Evolutionary conservation across 1,284 basidiomycete species (phyloP).

Genomic region (Trametes sp.): DNA sequence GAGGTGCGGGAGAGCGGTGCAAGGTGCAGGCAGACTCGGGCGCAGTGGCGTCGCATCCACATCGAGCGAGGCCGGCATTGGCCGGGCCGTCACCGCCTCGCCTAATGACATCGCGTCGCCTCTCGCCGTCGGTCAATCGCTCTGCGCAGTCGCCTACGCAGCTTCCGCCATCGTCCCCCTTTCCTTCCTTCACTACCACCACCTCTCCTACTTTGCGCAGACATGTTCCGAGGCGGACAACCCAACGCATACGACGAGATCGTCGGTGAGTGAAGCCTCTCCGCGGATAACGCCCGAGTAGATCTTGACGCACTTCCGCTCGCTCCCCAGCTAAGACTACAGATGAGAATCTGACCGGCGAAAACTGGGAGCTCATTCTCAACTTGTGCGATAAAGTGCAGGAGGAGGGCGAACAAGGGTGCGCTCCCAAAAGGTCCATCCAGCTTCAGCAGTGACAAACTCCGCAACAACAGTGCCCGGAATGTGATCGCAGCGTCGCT

Average conservation of each 20-base stretch:
- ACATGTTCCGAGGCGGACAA: slow-evolving; percentile 72
- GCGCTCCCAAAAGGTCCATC: slow-evolving; percentile 35
- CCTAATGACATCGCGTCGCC: slow-evolving; percentile 3
- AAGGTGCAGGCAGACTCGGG: slow-evolving; percentile 3
- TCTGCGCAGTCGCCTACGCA: slow-evolving; percentile 31
- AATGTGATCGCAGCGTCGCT: slow-evolving; percentile 87
- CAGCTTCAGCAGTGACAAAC: not conserved
- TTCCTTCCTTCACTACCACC: slow-evolving; percentile 9
- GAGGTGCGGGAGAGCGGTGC: slow-evolving; percentile 8
- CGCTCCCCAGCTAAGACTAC: slow-evolving; percentile 87
- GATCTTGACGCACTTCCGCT: slow-evolving; percentile 7
- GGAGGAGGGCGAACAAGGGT: slow-evolving; percentile 89
- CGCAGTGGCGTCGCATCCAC: slow-evolving; percentile 29
- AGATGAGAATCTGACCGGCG: slow-evolving; percentile 91
- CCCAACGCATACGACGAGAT: slow-evolving; percentile 93
- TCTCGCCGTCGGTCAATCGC: slow-evolving; percentile 4
- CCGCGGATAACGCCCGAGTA: not conserved
- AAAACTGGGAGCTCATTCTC: slow-evolving; percentile 96
- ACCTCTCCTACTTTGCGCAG: not conserved
- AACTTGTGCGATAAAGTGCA: slow-evolving; percentile 97
- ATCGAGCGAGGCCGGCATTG: slow-evolving; percentile 27
- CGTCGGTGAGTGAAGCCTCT: slow-evolving; percentile 70
- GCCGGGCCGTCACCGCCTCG: slow-evolving; percentile 31
- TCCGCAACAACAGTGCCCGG: slow-evolving; percentile 68
- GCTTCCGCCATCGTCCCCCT: slow-evolving; percentile 20